A percentile compares a stretch with the other conserved stretches of the same genome.
phyloP scores from a whole-genome alignment of 371 early-diverging fungal genomes.

The Dichotomocladium elegans region DNA sequence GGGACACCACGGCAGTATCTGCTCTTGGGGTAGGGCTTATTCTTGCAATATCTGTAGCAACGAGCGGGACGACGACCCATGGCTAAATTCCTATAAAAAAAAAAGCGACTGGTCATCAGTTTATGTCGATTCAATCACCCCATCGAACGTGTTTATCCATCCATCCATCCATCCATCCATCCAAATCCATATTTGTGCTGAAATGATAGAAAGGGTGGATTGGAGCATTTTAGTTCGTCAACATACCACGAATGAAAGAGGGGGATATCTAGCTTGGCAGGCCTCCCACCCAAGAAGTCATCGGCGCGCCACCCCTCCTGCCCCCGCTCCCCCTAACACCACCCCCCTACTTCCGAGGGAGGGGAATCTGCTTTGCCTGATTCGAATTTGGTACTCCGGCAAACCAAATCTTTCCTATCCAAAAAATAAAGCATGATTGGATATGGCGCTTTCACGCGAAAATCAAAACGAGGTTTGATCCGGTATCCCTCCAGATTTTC shows the following conservation, averaged over 20 bases:
- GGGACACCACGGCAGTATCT: slow-evolving; percentile 99
- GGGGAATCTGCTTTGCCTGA: too few species aligned
- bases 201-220: too few species aligned
- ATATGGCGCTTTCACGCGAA: too few species aligned
- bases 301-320: too few species aligned
- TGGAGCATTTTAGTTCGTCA: too few species aligned
- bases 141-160: background rate
- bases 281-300: background rate
- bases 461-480: too few species aligned
- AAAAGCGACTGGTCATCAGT: background rate
- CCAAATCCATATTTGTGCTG: background rate
- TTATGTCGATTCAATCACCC: background rate
- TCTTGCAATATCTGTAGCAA: slow-evolving; percentile 99
- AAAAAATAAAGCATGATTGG: too few species aligned
- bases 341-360: too few species aligned
- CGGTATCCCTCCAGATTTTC: too few species aligned
- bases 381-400: too few species aligned
- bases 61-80: slow-evolving; percentile 99
- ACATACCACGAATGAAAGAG: background rate
- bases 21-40: slow-evolving; percentile 99
- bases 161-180: slow-evolving; percentile 2
- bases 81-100: slow-evolving; percentile 3
- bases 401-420: too few species aligned
- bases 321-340: too few species aligned
- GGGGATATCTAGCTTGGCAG: background rate